Evolutionary conservation across 768 basidiomycete genomes (phyloP).

Genomic region (Kwoniella newhampshirensis): DNA sequence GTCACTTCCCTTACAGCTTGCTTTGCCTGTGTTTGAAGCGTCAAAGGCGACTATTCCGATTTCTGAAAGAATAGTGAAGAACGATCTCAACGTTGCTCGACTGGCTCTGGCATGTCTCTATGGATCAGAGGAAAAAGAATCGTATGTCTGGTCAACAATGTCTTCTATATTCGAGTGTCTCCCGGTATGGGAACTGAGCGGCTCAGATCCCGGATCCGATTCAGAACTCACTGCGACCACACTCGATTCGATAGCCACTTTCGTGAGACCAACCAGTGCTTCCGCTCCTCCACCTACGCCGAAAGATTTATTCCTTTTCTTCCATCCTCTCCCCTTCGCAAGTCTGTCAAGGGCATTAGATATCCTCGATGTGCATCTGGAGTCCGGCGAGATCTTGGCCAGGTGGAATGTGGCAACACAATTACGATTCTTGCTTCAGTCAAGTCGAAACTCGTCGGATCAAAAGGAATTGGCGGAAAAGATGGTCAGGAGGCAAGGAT

Average conservation of each 20-base stretch:
- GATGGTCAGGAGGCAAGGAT: slow-evolving; percentile 60
- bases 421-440: slow-evolving; percentile 86
- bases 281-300: slow-evolving; percentile 60
- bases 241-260: slow-evolving; percentile 72
- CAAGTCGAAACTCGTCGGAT: slow-evolving; percentile 63
- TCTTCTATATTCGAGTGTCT: slow-evolving; percentile 92
- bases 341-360: slow-evolving; percentile 82
- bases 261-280: slow-evolving; percentile 71
- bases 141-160: slow-evolving; percentile 71
- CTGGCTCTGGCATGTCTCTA: slow-evolving; percentile 87
- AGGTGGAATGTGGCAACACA: slow-evolving; percentile 82
- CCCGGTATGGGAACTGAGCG: slow-evolving; percentile 73
- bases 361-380: slow-evolving; percentile 87
- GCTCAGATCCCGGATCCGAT: slow-evolving; percentile 59
- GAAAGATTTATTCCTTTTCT: slow-evolving; percentile 74
- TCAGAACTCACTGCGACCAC: slow-evolving; percentile 79
- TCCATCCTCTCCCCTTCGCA: slow-evolving; percentile 70
- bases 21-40: slow-evolving; percentile 76
- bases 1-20: slow-evolving; percentile 65
- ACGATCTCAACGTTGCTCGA: slow-evolving; percentile 79
- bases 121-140: slow-evolving; percentile 65
- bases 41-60: slow-evolving; percentile 83
- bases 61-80: slow-evolving; percentile 70
- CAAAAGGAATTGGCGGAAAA: slow-evolving; percentile 83
- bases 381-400: slow-evolving; percentile 85